Base-by-base conservation (phyloP, 805 yeast genomes). In the Ogataea methanolica region DNA sequence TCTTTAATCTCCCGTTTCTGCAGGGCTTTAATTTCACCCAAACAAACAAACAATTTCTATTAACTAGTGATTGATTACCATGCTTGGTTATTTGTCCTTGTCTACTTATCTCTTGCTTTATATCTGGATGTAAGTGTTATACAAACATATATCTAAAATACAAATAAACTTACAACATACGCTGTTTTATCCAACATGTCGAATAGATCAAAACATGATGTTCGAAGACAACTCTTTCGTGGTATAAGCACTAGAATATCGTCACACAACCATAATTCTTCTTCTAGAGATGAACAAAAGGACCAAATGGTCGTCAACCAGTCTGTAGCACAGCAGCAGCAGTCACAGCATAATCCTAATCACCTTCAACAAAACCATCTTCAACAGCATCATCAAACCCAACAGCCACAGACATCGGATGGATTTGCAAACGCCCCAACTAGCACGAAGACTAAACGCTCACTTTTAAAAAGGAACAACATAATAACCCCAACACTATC, bases 211-310 rank as follows among this genome's bases (percentile, higher is more conserved):
- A 56, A 54, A 36, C 64, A 60, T 36, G 69, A 65, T 31, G 66
- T 62, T 2, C 55, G 66, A 46, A 47, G 69, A 47, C 69, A 63
- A 46, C 55, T 63, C n/a, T 65, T 66, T 42, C 62, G 65, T 16
- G 68, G 69, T 1, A 66, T 66, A 29, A 61, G 66, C 2, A 55
- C 65, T 17, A 44, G 63, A 29, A 61, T 66, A 23, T 57, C 65
- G 19, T 54, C 63, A 9, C 57, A 60, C 42, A 46, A 45, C 23
- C 42, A 50, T 39, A 47, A 43, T 21, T 43, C 50, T 26, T 43
- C 40, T 39, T 35, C 35, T 17, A 43, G 49, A 34, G 59, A 49
- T 15, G 56, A 52, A 36, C 50, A 43, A 23, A 53, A 58, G 44
- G 58, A 55, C 35, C 54, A 49, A 16, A 33, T 43, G 33, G 35